These are phyloP conservation scores for Diaporthe citri DNA, from an alignment of 2,329 filamentous ascomycete genomes.

Conservation along the genomic window DNA sequence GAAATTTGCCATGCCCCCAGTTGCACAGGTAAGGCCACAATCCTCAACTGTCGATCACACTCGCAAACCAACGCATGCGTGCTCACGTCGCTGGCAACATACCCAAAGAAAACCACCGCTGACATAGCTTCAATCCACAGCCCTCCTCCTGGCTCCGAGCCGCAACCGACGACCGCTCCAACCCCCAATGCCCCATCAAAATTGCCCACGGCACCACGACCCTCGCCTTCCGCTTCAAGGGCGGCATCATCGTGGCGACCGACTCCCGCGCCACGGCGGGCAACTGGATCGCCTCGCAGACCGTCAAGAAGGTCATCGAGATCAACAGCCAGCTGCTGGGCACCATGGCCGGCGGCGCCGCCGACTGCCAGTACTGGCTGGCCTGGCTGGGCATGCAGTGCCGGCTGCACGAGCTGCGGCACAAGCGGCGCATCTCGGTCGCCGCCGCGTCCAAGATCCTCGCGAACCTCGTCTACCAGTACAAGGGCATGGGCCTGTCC, in stretches of 20 bases:
- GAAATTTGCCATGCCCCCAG: conserved; percentile 94
- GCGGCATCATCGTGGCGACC: conserved; percentile 97
- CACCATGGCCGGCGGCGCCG: conserved; percentile 98
- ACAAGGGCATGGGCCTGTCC: conserved; percentile 98
- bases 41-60: neutral
- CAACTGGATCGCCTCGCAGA: conserved; percentile 99
- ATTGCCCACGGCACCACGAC: conserved; percentile 99
- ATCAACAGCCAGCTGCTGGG: conserved; percentile 95
- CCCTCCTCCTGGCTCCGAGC: conserved; percentile 95
- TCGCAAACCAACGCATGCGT: neutral
- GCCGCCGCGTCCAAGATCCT: conserved; percentile 98
- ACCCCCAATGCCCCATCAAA: conserved; percentile 98
- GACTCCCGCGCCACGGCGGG: conserved; percentile 97
- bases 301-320: conserved; percentile 99
- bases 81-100: conserved; percentile 31
- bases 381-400: conserved; percentile 99
- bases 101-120: conserved; percentile 26
- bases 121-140: conserved; percentile 57
- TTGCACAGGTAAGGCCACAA: conserved; percentile 79
- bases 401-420: conserved; percentile 97
- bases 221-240: conserved; percentile 96
- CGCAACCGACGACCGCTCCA: conserved; percentile 96
- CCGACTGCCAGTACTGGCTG: conserved; percentile 99
- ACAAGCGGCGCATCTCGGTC: conserved; percentile 98
- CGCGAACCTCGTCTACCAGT: conserved; percentile 96